Base-by-base conservation (phyloP, 2,329 filamentous ascomycete species). In the Periconia digitata region DNA sequence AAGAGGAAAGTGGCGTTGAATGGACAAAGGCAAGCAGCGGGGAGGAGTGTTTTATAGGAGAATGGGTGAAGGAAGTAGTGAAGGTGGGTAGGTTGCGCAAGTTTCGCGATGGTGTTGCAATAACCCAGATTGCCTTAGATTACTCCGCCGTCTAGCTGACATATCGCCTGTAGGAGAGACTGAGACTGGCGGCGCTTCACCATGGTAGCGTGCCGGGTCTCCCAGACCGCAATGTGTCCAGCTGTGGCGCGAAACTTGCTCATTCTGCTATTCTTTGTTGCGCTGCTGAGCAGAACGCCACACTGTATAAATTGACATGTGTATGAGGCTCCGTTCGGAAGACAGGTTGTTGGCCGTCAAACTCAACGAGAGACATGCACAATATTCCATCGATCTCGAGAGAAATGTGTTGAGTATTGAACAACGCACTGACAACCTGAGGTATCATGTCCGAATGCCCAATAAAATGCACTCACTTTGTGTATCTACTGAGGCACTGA, bases 231-330 rank as follows among this genome's bases (percentile, higher is more conserved):
- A 54, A 47, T 49, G 41, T 60, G 51, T 55, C 53, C 44, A 49
- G 47, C 36, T 56, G 52, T 57, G 63, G 63, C 63, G 58, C 58
- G 53, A 66, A 69, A 69, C 64, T 58, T 68, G 67, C 67, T 68
- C 67, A 67, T 53, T 53, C 48, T 38, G n/a, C n/a, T n/a, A n/a
- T 43, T 29, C 12, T 8, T 34, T 6, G 24, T 27, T 32, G 10
- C 27, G n/a, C 27, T 10, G n/a, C n/a, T n/a, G n/a, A n/a, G n/a
- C 7, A 18, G 23, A 15, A 18, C 16, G 6, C 6, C 34, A 16
- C n/a, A 17, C 10, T 17, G 17, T 16, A 32, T 32, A 32, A 8
- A 32, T 8, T 8, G 27, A n/a, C n/a, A 32, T 32, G 27, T 37
- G 35, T 21, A 20, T 21, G 37, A 39, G 18, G 37, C 37, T 22